These are phyloP conservation scores for Amorphotheca resinae DNA, from an alignment of 495 filamentous ascomycete species.

Conservation along the genomic window DNA sequence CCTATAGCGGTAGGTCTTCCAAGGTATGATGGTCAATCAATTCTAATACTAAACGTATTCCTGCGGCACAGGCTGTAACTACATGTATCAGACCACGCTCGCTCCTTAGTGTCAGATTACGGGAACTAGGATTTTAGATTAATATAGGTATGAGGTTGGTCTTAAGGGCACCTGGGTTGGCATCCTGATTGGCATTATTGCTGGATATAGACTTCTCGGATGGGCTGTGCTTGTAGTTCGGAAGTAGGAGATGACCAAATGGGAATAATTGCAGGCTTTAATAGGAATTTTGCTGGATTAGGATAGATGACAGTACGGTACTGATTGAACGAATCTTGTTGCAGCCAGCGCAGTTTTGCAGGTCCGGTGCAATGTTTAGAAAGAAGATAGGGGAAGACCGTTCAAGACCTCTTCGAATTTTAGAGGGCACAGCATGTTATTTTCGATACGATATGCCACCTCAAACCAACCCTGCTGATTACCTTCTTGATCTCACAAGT, in stretches of 20 bases:
- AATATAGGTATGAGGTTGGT: conserved; percentile 52
- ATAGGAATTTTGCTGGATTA: too few relatives aligned
- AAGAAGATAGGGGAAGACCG: too few relatives aligned
- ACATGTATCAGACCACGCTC: conserved; percentile 54
- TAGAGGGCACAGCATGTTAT: too few relatives aligned
- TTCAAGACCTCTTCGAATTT: too few relatives aligned
- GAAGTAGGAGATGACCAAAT: not conserved
- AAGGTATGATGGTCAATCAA: conserved; percentile 84
- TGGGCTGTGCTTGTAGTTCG: not conserved
- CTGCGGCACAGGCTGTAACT: conserved; percentile 46
- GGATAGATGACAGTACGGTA: too few relatives aligned
- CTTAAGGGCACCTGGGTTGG: conserved; percentile 57
- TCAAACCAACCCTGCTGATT: too few relatives aligned
- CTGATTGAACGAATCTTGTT: too few relatives aligned
- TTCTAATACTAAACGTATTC: conserved; percentile 48
- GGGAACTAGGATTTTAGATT: conserved; percentile 50
- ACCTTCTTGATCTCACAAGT: too few relatives aligned
- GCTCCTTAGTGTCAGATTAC: conserved; percentile 51
- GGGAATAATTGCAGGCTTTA: too few relatives aligned
- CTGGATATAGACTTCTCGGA: conserved; percentile 52
- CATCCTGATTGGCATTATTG: conserved; percentile 59
- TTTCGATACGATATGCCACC: too few relatives aligned
- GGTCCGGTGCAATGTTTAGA: too few relatives aligned
- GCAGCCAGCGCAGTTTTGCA: too few relatives aligned
- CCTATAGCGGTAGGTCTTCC: conserved; percentile 59